Percentiles rank a stretch among this genome's conserved stretches.
phyloP scores from a whole-genome alignment of 1,139 yeast species.

The Lodderomyces orthopsilosis region DNA sequence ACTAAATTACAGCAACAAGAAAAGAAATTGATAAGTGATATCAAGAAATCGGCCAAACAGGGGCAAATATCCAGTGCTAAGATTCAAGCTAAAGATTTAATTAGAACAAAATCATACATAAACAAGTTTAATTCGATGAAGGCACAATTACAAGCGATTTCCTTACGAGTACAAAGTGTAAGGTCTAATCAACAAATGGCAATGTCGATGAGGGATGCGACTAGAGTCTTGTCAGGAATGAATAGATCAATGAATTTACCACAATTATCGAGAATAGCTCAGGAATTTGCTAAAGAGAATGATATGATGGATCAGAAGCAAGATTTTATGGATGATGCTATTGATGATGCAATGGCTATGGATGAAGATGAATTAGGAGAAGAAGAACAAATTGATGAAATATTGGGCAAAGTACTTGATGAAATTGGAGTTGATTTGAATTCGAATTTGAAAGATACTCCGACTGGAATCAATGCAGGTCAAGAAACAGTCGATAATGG shows the following conservation, averaged over 20 bases:
- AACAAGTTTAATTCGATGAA: constrained; percentile 91
- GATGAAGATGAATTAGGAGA: constrained; percentile 64
- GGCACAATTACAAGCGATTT: constrained; percentile 92
- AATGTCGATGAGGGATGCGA: constrained; percentile 93
- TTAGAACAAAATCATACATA: constrained; percentile 78
- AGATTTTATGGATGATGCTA: constrained; percentile 97
- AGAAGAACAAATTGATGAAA: constrained; percentile 90
- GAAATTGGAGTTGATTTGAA: constrained; percentile 92
- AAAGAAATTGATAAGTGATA: constrained; percentile 78
- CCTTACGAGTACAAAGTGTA: constrained; percentile 84
- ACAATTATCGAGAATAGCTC: constrained; percentile 82
- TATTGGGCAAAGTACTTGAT: constrained; percentile 86
- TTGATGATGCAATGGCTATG: constrained; percentile 92
- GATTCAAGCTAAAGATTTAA: constrained; percentile 92
- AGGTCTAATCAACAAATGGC: constrained; percentile 96
- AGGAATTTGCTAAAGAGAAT: constrained; percentile 92
- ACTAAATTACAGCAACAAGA: constrained; percentile 86
- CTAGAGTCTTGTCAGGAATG: constrained; percentile 80
- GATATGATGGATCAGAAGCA: constrained; percentile 98
- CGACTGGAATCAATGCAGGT: constrained; percentile 45
- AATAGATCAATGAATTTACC: constrained; percentile 88
- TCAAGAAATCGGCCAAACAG: constrained; percentile 84
- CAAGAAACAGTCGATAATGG: constrained; percentile 24
- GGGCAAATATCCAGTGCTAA: constrained; percentile 89
- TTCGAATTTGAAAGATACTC: constrained; percentile 64